A percentile compares a stretch with the other conserved stretches of the same genome.
These are phyloP conservation scores for Boletus pseudo-olivaceus DNA, from an alignment of 768 basidiomycete genomes.

Conservation along the genomic window DNA sequence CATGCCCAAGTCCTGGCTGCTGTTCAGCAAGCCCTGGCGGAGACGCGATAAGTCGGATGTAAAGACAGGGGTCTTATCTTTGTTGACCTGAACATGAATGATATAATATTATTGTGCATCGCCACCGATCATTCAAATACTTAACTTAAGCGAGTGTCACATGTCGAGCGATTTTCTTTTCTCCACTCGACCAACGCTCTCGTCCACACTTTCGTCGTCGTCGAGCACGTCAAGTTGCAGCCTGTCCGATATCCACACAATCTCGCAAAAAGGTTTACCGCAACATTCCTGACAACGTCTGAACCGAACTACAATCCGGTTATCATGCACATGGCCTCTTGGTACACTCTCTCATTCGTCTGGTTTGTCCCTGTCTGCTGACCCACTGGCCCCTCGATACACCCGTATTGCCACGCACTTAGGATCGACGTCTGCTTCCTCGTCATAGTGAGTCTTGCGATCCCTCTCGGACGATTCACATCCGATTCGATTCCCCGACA, in stretches of 20 bases:
- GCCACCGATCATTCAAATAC: background rate
- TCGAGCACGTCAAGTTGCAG: background rate
- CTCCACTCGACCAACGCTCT: no score
- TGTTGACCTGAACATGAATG: background rate
- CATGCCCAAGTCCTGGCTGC: slow-evolving; percentile 71
- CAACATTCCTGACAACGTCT: background rate
- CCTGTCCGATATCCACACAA: background rate
- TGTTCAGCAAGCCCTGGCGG: slow-evolving; percentile 54
- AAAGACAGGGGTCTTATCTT: background rate
- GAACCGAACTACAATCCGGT: background rate
- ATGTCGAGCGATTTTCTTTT: no score
- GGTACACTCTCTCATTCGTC: background rate
- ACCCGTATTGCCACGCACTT: background rate
- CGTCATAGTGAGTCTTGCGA: slow-evolving; percentile 3
- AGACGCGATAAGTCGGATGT: slow-evolving; percentile 9
- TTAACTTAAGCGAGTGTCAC: no score
- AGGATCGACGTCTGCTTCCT: slow-evolving; percentile 22
- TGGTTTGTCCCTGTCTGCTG: background rate
- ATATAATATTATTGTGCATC: background rate
- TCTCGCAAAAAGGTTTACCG: background rate
- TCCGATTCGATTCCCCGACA: background rate
- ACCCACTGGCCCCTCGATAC: background rate
- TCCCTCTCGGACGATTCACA: background rate
- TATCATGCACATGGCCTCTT: slow-evolving; percentile 10
- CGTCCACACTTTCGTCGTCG: no score